phyloP scores from a whole-genome alignment of 768 basidiomycete species.

The Leccinum aurantiacum region DNA sequence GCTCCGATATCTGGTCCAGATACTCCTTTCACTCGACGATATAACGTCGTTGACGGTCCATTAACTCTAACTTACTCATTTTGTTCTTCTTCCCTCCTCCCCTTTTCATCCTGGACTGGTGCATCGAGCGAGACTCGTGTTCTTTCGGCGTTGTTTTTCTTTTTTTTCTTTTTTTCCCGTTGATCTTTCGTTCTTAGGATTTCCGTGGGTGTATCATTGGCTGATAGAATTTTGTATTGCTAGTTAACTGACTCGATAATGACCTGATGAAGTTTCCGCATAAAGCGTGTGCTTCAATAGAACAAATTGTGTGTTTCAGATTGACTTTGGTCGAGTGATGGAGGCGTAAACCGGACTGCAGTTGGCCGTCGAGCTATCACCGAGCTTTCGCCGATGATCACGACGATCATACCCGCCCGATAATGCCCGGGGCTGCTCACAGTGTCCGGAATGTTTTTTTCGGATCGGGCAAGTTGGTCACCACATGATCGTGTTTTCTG shows the following conservation, averaged over 20 bases:
- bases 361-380: not conserved
- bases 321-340: no score
- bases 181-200: not conserved
- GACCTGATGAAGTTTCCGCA: not conserved
- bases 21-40: not conserved
- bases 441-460: no score
- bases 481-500: no score
- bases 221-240: constrained; percentile 28
- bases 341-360: no score
- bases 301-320: not conserved
- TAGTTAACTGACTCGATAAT: constrained; percentile 9
- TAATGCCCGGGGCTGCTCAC: not conserved
- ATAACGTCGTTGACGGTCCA: constrained; percentile 2
- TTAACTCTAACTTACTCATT: not conserved
- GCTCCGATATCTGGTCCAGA: not conserved
- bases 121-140: constrained; percentile 4
- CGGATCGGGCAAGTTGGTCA: no score
- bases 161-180: not conserved
- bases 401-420: not conserved
- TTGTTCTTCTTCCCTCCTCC: not conserved
- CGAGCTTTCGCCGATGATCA: not conserved
- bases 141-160: not conserved
- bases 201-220: constrained; percentile 17
- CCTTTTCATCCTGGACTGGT: not conserved
- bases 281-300: not conserved